Conservation (phyloP, 2,329 filamentous ascomycete species). For the Aspergillus fumigatus region DNA sequence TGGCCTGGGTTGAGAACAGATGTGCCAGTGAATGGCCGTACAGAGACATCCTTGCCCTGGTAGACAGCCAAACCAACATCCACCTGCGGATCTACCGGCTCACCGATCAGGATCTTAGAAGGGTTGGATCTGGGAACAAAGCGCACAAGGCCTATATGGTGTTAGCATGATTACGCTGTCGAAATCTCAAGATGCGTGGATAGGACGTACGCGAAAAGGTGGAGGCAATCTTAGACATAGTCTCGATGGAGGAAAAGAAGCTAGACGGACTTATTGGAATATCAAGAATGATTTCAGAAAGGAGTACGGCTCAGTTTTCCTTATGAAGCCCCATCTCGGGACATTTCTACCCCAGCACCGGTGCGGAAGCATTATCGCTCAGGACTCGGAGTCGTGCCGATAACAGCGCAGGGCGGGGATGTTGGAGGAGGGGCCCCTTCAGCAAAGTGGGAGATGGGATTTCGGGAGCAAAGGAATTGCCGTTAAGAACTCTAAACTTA, state of each 20-base stretch:
- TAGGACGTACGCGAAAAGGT: conserved; percentile 32
- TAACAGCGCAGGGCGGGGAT: background rate
- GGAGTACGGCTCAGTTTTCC: background rate
- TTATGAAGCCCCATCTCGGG: conserved; percentile 7
- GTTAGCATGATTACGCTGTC: conserved; percentile 1
- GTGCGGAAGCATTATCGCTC: background rate
- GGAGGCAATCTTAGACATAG: conserved; percentile 34
- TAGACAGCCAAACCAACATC: conserved; percentile 57
- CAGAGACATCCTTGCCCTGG: conserved; percentile 53
- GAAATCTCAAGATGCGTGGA: background rate
- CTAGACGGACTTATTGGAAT: background rate
- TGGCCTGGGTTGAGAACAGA: conserved; percentile 55
- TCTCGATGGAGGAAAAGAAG: background rate
- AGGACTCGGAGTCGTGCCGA: background rate
- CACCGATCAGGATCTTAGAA: conserved; percentile 50
- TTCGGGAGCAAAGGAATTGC: background rate
- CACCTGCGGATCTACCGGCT: conserved; percentile 49
- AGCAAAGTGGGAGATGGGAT: conserved; percentile 1
- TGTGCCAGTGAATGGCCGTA: conserved; percentile 54
- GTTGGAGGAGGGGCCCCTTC: conserved; percentile 14
- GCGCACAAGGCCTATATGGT: conserved; percentile 52
- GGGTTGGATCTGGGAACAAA: conserved; percentile 52
- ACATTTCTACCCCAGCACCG: conserved; percentile 23
- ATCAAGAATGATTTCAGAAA: background rate
- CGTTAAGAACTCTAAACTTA: no score